Evolutionary conservation across 2,329 filamentous ascomycete species (phyloP).

Genomic region (Colletotrichum abscissum): DNA sequence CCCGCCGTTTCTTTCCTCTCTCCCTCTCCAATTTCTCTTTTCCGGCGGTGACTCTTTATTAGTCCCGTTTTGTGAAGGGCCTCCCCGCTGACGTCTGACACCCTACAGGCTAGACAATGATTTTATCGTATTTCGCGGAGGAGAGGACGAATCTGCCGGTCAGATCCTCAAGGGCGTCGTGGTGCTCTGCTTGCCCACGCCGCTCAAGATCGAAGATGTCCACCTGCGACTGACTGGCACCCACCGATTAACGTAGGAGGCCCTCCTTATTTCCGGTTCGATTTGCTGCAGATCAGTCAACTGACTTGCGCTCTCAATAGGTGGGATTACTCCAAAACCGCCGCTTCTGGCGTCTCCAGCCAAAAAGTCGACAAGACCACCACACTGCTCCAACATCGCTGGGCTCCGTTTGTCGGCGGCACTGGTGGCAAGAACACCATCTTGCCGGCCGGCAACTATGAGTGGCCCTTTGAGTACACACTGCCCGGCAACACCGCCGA

Average conservation of each 20-base stretch:
- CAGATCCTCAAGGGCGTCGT: slow-evolving; percentile 79
- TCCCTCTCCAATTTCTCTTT: neutral
- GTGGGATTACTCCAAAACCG: slow-evolving; percentile 64
- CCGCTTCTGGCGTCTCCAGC: slow-evolving; percentile 67
- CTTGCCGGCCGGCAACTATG: slow-evolving; percentile 81
- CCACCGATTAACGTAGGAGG: slow-evolving; percentile 74
- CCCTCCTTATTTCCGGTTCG: slow-evolving; percentile 18
- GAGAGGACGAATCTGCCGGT: slow-evolving; percentile 79
- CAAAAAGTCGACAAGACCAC: slow-evolving; percentile 69
- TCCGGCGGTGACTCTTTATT: neutral
- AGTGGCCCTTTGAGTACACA: slow-evolving; percentile 82
- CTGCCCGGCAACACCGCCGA: slow-evolving; percentile 81
- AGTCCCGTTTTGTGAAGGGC: neutral
- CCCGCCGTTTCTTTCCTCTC: slow-evolving; percentile 6
- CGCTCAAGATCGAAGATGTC: slow-evolving; percentile 78
- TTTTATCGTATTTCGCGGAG: slow-evolving; percentile 82
- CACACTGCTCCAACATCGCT: slow-evolving; percentile 75
- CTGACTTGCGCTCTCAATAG: slow-evolving; percentile 43
- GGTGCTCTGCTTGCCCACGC: slow-evolving; percentile 77
- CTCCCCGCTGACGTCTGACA: slow-evolving; percentile 35
- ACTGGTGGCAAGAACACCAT: slow-evolving; percentile 66
- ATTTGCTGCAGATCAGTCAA: slow-evolving; percentile 4
- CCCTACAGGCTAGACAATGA: slow-evolving; percentile 77
- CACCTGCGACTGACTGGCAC: slow-evolving; percentile 78
- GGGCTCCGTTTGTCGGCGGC: slow-evolving; percentile 73